Evolutionary conservation across 2,329 filamentous ascomycete genomes (phyloP).

Genomic region (Pseudodiploospora longispora): DNA sequence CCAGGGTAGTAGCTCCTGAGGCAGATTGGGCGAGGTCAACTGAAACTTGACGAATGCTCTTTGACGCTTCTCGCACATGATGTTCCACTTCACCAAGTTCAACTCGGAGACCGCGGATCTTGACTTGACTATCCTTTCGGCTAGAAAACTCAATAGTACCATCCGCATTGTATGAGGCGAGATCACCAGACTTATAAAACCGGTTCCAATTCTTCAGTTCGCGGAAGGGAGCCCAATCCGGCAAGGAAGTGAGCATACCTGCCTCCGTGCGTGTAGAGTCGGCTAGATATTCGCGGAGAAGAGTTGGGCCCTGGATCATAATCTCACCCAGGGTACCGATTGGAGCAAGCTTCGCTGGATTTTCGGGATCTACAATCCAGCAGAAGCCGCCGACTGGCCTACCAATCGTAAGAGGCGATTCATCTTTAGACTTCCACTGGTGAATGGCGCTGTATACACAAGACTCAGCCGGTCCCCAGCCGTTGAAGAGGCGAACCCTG

Average conservation of each 20-base stretch:
- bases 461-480: constrained; percentile 17
- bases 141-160: constrained; percentile 36
- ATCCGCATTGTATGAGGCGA: constrained; percentile 32
- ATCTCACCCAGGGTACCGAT: background rate
- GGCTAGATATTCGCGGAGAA: background rate
- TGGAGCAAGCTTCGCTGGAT: background rate
- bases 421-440: background rate
- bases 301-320: background rate
- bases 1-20: background rate
- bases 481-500: background rate
- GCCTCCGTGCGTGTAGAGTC: too few relatives aligned
- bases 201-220: too few relatives aligned
- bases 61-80: constrained; percentile 1
- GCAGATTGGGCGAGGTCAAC: constrained; percentile 6
- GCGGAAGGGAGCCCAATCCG: too few relatives aligned
- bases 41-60: constrained; percentile 1
- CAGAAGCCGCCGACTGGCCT: background rate
- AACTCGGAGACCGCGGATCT: constrained; percentile 49
- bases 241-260: too few relatives aligned
- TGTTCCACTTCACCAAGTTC: constrained; percentile 32
- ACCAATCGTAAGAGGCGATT: background rate
- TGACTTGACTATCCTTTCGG: constrained; percentile 49
- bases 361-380: background rate
- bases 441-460: background rate
- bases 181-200: constrained; percentile 40